phyloP scores from a whole-genome alignment of 1,139 yeast species.

The Diutina neorugosa region DNA sequence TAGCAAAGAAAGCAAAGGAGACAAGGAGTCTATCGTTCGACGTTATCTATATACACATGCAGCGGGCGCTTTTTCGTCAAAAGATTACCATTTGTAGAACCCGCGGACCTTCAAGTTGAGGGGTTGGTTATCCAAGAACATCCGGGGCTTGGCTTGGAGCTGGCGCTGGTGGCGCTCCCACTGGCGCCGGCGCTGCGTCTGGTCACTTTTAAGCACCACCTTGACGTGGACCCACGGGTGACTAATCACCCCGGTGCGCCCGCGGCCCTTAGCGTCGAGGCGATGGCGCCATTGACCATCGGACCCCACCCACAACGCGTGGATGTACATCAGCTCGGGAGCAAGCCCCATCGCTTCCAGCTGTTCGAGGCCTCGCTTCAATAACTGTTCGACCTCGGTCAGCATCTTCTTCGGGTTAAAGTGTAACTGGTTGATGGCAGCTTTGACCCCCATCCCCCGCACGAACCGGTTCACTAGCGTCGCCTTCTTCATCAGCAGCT shows the following conservation, averaged over 20 bases:
- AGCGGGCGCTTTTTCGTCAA: too few relatives aligned
- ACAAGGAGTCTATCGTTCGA: too few relatives aligned
- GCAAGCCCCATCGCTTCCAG: conserved; percentile 49
- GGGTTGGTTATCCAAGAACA: conserved; percentile 32
- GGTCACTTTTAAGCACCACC: conserved; percentile 57
- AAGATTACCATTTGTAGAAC: conserved; percentile 35
- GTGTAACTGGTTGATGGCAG: conserved; percentile 88
- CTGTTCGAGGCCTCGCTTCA: conserved; percentile 62
- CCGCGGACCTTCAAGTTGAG: conserved; percentile 33
- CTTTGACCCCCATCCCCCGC: conserved; percentile 53
- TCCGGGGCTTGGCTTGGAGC: conserved; percentile 31
- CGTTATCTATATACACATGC: background rate
- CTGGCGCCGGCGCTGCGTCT: conserved; percentile 46
- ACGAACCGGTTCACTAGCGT: conserved; percentile 70
- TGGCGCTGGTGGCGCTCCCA: conserved; percentile 43
- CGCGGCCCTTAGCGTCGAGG: conserved; percentile 83
- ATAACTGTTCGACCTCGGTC: conserved; percentile 64
- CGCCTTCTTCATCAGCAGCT: conserved; percentile 81
- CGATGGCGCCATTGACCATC: conserved; percentile 69
- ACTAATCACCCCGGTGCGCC: conserved; percentile 68
- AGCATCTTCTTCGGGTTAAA: conserved; percentile 75
- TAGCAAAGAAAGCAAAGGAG: background rate
- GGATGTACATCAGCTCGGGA: conserved; percentile 54
- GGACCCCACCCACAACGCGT: conserved; percentile 85
- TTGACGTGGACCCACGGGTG: conserved; percentile 75